These are phyloP conservation scores for Eucalyptus curtisii DNA, from an alignment of 345 rosid genomes.

Conservation along the genomic window DNA sequence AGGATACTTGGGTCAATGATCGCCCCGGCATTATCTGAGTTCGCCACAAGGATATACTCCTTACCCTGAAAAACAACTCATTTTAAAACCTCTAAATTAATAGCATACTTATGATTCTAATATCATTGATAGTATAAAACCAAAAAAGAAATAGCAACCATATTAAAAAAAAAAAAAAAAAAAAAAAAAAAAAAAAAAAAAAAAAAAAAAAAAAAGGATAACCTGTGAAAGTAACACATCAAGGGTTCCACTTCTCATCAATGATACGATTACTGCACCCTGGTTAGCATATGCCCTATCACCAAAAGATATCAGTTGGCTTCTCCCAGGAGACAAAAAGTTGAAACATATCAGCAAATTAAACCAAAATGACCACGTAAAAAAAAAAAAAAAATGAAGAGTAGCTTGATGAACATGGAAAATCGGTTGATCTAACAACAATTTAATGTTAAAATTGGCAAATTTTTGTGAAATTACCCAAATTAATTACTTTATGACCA, in stretches of 20 bases:
- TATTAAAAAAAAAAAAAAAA: neutral
- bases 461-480: neutral
- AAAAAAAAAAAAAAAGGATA: neutral
- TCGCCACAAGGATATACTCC: constrained; percentile 34
- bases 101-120: neutral
- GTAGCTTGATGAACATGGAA: neutral
- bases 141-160: neutral
- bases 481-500: neutral
- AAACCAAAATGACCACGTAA: neutral
- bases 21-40: constrained; percentile 24
- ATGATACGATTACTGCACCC: constrained; percentile 15
- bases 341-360: neutral
- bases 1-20: constrained; percentile 51
- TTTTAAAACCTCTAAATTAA: neutral
- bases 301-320: neutral
- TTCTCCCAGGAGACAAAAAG: neutral
- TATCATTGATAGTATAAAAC: neutral
- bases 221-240: constrained; percentile 40
- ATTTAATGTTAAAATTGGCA: neutral
- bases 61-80: constrained; percentile 32
- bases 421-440: neutral
- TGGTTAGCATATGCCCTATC: constrained; percentile 27
- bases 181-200: neutral
- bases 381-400: neutral
- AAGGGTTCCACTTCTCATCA: constrained; percentile 30